phyloP scores from a whole-genome alignment of 345 rosid genomes.

The Lepidium aucheri region DNA sequence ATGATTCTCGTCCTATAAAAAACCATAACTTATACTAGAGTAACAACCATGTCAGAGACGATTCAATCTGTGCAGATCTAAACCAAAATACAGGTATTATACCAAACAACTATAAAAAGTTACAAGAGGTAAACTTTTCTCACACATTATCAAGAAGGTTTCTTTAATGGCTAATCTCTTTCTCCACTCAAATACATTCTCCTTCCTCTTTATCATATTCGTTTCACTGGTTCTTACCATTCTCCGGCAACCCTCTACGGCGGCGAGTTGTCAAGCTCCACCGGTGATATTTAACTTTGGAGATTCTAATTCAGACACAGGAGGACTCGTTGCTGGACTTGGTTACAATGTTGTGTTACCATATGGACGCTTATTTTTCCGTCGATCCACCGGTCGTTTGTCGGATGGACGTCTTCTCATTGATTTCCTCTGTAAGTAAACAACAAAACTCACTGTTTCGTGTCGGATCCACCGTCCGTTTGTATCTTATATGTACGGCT shows the following conservation, averaged over 20 bases:
- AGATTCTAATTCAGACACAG: conserved; percentile 19
- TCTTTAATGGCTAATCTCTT: conserved; percentile 4
- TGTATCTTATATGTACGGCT: neutral
- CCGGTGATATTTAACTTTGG: conserved; percentile 72
- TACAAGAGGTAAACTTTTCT: neutral
- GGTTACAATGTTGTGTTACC: neutral
- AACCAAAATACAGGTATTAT: neutral
- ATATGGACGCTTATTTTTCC: conserved; percentile 33
- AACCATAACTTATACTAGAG: neutral
- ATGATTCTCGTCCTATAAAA: neutral
- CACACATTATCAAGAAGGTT: conserved; percentile 3
- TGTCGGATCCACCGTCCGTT: conserved; percentile 8
- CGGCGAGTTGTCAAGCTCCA: conserved; percentile 32
- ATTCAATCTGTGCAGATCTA: neutral
- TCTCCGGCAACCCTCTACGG: neutral
- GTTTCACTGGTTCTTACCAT: neutral
- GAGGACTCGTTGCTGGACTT: conserved; percentile 48
- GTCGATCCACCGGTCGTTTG: conserved; percentile 61
- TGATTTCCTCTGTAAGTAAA: conserved; percentile 67
- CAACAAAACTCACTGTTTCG: neutral
- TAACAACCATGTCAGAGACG: neutral
- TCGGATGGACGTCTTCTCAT: conserved; percentile 75
- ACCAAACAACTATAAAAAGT: neutral
- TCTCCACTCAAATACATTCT: neutral
- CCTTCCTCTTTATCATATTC: neutral